Base-by-base conservation (phyloP, 2,329 filamentous ascomycete genomes). In the Cladophialophora yegresii region DNA sequence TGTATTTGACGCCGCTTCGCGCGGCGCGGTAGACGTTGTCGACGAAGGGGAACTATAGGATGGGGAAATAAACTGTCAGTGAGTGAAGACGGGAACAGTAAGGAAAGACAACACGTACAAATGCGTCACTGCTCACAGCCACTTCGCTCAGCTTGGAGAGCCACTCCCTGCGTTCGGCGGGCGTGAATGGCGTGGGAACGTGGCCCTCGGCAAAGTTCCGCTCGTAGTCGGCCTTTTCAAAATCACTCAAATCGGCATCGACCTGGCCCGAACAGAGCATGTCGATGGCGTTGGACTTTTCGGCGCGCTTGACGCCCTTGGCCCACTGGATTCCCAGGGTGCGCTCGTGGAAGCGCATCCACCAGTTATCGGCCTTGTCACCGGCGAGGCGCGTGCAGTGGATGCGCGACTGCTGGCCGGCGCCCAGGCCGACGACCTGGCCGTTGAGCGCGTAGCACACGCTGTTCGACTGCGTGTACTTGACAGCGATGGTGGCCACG, bases 361-460 rank as follows among this genome's bases (percentile, higher is more conserved):
- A 99, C 93, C 93, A 98, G 84, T 96, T 97, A 80, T 99, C 95
- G 55, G 93, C 92, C 84, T 99, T 99, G 83, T 98, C 93, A 66
- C 95, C 95, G 10, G 95, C 95, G 58, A 99, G 87, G 70, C 95
- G 89, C 49, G 95, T 99, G 86, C 95, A 99, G 85, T 99, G 95
- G 72, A 99, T 99, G 72, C 95, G 90, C 67, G 91, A 96, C 81
- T 99, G 95, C 80, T 99, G 95, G 66, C 95, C 95, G 61, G 95
- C 95, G 70, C 95, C 95, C 62, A 99, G 87, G 70, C 95, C 95
- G 72, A 99, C 85, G 73, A 98, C 85, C 80, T 98, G 95, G 54
- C 95, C 95, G 73, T 96, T 93, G 69, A 92, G 84, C 61, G 95
- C 93, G 76, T 98, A 99, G 85, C 93, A 98, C 69, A 99, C 95